Evolutionary conservation across 371 early-diverging fungal species (phyloP).

Genomic region (Mucor indicus): DNA sequence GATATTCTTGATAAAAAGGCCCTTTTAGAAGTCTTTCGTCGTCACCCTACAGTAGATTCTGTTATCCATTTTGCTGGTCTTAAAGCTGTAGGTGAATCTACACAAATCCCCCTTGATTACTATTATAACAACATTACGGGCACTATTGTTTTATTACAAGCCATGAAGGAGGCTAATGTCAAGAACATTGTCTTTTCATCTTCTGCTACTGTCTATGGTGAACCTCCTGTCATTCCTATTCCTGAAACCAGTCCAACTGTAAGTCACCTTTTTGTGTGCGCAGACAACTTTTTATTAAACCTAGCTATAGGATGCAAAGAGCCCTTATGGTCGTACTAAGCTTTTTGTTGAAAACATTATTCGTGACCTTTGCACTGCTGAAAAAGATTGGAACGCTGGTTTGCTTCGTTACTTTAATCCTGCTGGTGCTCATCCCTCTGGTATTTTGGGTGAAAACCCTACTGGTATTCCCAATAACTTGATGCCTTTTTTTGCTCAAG

Average conservation of each 20-base stretch:
- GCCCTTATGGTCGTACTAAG: constrained; percentile 89
- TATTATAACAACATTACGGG: constrained; percentile 81
- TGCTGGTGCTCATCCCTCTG: constrained; percentile 83
- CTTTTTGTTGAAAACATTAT: constrained; percentile 80
- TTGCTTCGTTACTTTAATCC: constrained; percentile 91
- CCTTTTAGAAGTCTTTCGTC: constrained; percentile 62
- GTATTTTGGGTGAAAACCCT: constrained; percentile 86
- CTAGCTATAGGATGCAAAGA: constrained; percentile 53
- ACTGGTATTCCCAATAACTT: constrained; percentile 82
- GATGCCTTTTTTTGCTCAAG: constrained; percentile 85
- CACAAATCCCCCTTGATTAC: constrained; percentile 77
- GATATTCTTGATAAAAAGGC: constrained; percentile 67
- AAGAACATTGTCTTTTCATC: constrained; percentile 77
- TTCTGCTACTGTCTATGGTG: constrained; percentile 77
- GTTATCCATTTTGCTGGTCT: constrained; percentile 85
- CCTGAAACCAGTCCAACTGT: constrained; percentile 54
- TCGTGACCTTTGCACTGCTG: constrained; percentile 66
- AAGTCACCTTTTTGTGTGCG: constrained; percentile 1
- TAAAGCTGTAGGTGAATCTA: constrained; percentile 84
- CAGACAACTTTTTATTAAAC: too few species aligned
- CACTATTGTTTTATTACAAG: constrained; percentile 62
- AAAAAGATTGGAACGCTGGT: constrained; percentile 66
- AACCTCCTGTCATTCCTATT: constrained; percentile 49
- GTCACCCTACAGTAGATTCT: constrained; percentile 58
- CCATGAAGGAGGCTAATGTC: constrained; percentile 60